These are phyloP conservation scores for Volvox carteri DNA, from an alignment of 163 green algal genomes.

Conservation along the genomic window DNA sequence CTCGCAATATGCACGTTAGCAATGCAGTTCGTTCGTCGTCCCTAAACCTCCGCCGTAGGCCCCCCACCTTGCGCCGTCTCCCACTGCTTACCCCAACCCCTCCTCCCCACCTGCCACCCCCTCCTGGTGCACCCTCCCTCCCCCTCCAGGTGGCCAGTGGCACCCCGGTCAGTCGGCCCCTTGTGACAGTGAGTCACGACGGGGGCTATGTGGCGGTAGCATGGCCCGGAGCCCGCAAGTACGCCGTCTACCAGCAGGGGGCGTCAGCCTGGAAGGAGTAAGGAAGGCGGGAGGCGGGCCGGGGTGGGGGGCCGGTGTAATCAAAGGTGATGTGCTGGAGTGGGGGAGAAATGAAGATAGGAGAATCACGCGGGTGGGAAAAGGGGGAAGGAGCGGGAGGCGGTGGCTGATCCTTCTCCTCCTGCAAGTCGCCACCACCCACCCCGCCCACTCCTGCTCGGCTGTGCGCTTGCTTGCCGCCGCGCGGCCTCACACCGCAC, in stretches of 20 bases:
- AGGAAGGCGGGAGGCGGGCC: conserved; percentile 9
- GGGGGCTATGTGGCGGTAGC: conserved; percentile 64
- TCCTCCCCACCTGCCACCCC: neutral
- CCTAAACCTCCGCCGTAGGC: too few relatives aligned
- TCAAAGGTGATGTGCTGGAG: neutral
- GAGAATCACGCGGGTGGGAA: neutral
- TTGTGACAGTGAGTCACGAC: conserved; percentile 45
- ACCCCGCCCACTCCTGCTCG: too few relatives aligned
- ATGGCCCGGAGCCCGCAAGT: conserved; percentile 64
- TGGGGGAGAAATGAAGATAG: neutral
- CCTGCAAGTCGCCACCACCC: too few relatives aligned
- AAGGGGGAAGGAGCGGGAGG: neutral
- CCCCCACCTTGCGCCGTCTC: neutral
- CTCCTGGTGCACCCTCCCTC: neutral
- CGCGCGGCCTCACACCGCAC: too few relatives aligned
- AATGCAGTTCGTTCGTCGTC: too few relatives aligned
- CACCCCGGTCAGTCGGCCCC: conserved; percentile 1
- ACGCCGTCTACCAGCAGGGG: conserved; percentile 64
- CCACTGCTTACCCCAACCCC: neutral
- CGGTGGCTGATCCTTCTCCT: too few relatives aligned
- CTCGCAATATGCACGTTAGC: too few relatives aligned
- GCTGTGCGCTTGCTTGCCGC: too few relatives aligned
- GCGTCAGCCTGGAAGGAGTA: conserved; percentile 64
- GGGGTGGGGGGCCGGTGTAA: neutral
- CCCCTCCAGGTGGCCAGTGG: conserved; percentile 14